Evolutionary conservation across 2,329 filamentous ascomycete genomes (phyloP), one percentile per base, ranked within the genome.

Genomic region (Aspergillaceae sp.): DNA sequence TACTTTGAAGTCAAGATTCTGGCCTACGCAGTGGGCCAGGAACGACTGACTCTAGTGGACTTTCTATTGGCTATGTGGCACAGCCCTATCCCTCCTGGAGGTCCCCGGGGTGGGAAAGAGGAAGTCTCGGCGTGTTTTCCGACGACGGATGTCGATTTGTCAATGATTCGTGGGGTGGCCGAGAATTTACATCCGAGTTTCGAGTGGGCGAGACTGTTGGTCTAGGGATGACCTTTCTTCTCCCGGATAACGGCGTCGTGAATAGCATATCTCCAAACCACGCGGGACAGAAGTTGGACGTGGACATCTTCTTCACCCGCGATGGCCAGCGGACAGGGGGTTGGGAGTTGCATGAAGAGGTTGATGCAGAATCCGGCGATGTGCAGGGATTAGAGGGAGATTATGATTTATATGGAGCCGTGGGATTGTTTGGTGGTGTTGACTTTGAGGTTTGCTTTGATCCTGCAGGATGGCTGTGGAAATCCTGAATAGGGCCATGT

Each of bases 361-460:
- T 73, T 38, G 79, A 83, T 61, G 60, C 59, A 42, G 71, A 74
- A 55, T 48, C 82, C 74, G 55, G 84, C 69, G 42, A 80, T 74
- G 36, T 86, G 72, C 29, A 80, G 76, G 54, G 84, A 71, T 61
- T 88, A 74, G 62, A 87, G 80, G 57, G 84, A 71, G 60, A 88
- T 79, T 55, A 84, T 51, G 79, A 83, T 59, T 53, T 83, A 40
- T 78, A 80, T 58, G 74, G 73, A 37, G 78, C 79, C 2, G 67
- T 83, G 45, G 80, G 80, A 3, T 64, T 79, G 26, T 83, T 81
- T 62, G 80, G 79, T 3, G 75, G 70, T n/a, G 75, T 81, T 11
- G 77, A 82, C 44, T 78, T 82, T 48, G 77, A 82, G 51, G 71
- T 74, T 9, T 71, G 67, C 41, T 78, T 79, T 57, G 64, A 73